phyloP scores from a whole-genome alignment of 164 flowering plant genomes.

The Pachysandra terminalis region DNA sequence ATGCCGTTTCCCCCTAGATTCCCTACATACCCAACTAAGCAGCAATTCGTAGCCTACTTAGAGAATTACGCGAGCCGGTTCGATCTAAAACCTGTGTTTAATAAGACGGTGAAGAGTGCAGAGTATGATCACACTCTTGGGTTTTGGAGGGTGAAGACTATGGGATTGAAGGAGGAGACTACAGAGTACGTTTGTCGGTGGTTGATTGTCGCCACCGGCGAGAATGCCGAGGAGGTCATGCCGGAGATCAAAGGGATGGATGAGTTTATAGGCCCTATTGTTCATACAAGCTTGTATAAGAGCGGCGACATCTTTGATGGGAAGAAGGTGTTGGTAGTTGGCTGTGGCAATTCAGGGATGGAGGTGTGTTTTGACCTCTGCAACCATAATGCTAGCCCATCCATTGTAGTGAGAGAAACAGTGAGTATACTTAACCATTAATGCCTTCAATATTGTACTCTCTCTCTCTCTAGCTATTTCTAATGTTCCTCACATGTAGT shows the following conservation, averaged over 20 bases:
- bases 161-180: slow-evolving; percentile 28
- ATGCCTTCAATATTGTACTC: slow-evolving; percentile 12
- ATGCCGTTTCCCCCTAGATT: slow-evolving; percentile 49
- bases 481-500: too few relatives aligned
- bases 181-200: slow-evolving; percentile 61
- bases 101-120: slow-evolving; percentile 43
- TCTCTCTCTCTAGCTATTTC: too few relatives aligned
- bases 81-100: slow-evolving; percentile 42
- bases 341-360: slow-evolving; percentile 98
- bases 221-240: slow-evolving; percentile 75
- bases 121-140: too few relatives aligned
- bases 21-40: slow-evolving; percentile 62
- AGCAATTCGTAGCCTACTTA: slow-evolving; percentile 56
- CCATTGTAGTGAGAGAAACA: slow-evolving; percentile 74
- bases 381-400: slow-evolving; percentile 64
- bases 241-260: slow-evolving; percentile 61
- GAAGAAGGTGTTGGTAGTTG: slow-evolving; percentile 76
- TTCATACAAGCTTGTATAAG: slow-evolving; percentile 69
- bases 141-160: too few relatives aligned
- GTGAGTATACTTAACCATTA: slow-evolving; percentile 41
- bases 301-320: slow-evolving; percentile 48
- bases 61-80: slow-evolving; percentile 42
- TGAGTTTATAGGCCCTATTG: slow-evolving; percentile 50
- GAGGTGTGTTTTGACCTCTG: slow-evolving; percentile 92
- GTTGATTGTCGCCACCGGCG: slow-evolving; percentile 90